A percentile compares a stretch with the other conserved stretches of the same genome.
Conservation (phyloP, 371 early-diverging fungal genomes). For the Lichtheimia ramosa region DNA sequence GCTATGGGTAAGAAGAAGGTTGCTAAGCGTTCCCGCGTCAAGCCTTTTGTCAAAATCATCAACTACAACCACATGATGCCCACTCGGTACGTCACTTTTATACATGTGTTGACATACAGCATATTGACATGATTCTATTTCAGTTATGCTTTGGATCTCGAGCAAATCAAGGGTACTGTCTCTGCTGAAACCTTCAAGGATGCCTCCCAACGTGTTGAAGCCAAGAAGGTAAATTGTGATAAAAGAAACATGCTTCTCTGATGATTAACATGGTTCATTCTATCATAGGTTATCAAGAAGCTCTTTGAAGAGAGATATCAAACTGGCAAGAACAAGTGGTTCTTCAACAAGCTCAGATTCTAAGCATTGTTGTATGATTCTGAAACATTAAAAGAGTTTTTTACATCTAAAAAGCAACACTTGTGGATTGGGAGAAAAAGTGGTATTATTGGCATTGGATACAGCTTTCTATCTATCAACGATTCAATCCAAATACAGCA, state of each 20-base stretch:
- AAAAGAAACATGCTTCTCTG: no score
- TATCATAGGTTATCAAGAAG: conserved; percentile 85
- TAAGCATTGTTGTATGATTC: conserved; percentile 44
- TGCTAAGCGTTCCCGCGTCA: conserved; percentile 93
- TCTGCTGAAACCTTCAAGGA: conserved; percentile 91
- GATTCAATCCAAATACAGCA: neutral
- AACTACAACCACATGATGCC: conserved; percentile 99
- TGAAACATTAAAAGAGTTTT: neutral
- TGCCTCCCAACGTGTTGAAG: conserved; percentile 85
- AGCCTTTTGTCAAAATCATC: conserved; percentile 97
- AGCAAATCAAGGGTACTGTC: conserved; percentile 85
- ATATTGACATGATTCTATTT: neutral
- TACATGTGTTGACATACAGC: neutral
- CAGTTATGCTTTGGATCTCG: conserved; percentile 82
- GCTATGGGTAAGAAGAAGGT: conserved; percentile 93
- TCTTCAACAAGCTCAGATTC: conserved; percentile 99
- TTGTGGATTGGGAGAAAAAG: neutral
- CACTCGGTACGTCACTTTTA: conserved; percentile 70
- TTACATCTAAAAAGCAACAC: neutral
- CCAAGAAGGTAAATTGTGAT: conserved; percentile 70
- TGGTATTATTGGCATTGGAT: no score
- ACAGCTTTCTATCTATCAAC: no score
- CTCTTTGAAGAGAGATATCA: conserved; percentile 93
- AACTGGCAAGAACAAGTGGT: conserved; percentile 99
- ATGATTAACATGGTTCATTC: no score